Evolutionary conservation across 202 grass and related monocot species (phyloP).

Genomic region (Bolboschoenoplectus hybrid): DNA sequence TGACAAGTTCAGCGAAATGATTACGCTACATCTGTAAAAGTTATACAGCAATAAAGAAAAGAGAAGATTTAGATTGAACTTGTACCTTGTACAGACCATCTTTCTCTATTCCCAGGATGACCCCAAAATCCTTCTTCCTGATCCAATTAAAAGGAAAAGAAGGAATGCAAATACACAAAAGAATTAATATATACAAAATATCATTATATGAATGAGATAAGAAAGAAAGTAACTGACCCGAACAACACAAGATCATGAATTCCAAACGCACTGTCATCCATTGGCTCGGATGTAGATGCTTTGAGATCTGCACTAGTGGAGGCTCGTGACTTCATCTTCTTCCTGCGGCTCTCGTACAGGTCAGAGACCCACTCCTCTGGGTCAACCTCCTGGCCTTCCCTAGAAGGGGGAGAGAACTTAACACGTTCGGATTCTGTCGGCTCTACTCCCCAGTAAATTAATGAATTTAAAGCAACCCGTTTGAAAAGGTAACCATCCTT

Average conservation of each 20-base stretch:
- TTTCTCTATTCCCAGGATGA: constrained; percentile 83
- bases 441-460: constrained; percentile 88
- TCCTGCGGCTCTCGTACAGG: constrained; percentile 71
- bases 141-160: constrained; percentile 45
- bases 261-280: constrained; percentile 50
- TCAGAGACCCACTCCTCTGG: constrained; percentile 78
- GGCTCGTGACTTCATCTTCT: constrained; percentile 44
- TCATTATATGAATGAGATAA: constrained; percentile 3
- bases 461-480: constrained; percentile 76
- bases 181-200: constrained; percentile 19
- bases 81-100: constrained; percentile 53
- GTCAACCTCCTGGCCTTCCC: constrained; percentile 54
- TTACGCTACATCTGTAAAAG: not conserved
- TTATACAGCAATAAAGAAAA: constrained; percentile 40
- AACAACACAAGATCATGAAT: constrained; percentile 96
- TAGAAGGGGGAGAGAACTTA: constrained; percentile 75
- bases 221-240: constrained; percentile 55
- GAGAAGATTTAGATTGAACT: constrained; percentile 28
- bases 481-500: constrained; percentile 97
- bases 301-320: constrained; percentile 59
- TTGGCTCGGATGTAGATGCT: constrained; percentile 47
- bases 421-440: constrained; percentile 77
- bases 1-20: constrained; percentile 12
- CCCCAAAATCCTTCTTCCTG: constrained; percentile 90
- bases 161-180: constrained; percentile 18